Evolutionary conservation across 1,284 basidiomycete species (phyloP).

Genomic region (Ustilago xerochloae): DNA sequence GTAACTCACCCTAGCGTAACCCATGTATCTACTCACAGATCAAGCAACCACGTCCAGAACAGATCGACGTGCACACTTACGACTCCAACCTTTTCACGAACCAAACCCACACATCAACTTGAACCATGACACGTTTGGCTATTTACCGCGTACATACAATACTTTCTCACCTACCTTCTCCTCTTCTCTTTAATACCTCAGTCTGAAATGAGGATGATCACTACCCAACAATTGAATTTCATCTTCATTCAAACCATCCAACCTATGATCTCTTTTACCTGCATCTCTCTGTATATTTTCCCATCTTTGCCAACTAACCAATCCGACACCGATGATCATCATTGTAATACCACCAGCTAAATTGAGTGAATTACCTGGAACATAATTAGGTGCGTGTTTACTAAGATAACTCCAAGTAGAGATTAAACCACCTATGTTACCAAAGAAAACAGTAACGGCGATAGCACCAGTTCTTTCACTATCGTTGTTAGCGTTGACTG

Average conservation of each 20-base stretch:
- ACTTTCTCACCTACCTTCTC: too few relatives aligned
- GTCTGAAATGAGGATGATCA: constrained; percentile 44
- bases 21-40: too few relatives aligned
- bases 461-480: constrained; percentile 60
- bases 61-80: too few relatives aligned
- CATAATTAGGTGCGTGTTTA: constrained; percentile 41
- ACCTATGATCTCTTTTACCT: constrained; percentile 21
- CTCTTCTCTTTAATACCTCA: constrained; percentile 17
- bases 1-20: too few relatives aligned
- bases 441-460: constrained; percentile 59
- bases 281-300: constrained; percentile 38
- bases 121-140: too few relatives aligned
- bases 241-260: constrained; percentile 24
- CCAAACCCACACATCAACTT: too few relatives aligned
- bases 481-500: constrained; percentile 64
- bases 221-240: constrained; percentile 42
- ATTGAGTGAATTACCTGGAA: constrained; percentile 52
- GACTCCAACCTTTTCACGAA: too few relatives aligned
- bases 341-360: constrained; percentile 27
- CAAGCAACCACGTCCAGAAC: too few relatives aligned
- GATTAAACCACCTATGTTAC: constrained; percentile 65
- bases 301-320: constrained; percentile 40
- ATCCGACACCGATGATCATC: constrained; percentile 10
- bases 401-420: constrained; percentile 61
- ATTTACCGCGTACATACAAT: too few relatives aligned